A percentile compares a stretch with the other conserved stretches of the same genome.
Conservation (phyloP, 169 alveolate species). For the Plasmodium coatneyi region DNA sequence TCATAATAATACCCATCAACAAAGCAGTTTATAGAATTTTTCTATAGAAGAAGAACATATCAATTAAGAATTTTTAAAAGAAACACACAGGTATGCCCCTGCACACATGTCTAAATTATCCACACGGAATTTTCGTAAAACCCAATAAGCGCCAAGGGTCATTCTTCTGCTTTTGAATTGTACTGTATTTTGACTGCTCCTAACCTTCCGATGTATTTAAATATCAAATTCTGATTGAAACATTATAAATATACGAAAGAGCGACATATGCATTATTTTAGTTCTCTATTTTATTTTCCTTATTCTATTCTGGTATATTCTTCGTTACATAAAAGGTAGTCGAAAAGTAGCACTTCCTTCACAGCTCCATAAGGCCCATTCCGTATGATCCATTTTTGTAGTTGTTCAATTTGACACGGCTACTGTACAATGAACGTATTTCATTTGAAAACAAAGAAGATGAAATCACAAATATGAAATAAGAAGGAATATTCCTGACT, state of each 20-base stretch:
- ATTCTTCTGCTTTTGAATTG: not conserved
- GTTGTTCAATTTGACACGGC: not conserved
- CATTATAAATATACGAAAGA: not conserved
- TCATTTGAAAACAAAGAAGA: not conserved
- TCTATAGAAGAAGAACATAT: not conserved
- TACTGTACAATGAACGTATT: not conserved
- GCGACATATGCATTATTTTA: not conserved
- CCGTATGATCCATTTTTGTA: not conserved
- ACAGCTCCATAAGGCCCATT: conserved; percentile 61
- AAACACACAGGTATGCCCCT: not conserved
- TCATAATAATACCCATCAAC: not conserved
- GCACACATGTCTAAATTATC: not conserved
- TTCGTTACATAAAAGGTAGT: conserved; percentile 70
- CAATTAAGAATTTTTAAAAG: not conserved
- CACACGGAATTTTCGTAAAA: not conserved
- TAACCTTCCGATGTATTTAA: not conserved
- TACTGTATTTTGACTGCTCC: not conserved
- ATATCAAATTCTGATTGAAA: not conserved
- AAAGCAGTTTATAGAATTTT: not conserved
- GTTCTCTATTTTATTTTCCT: not conserved
- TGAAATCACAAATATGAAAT: not conserved
- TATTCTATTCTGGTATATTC: conserved; percentile 52
- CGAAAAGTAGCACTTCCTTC: conserved; percentile 76
- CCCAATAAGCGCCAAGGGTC: not conserved
- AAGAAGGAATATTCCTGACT: not conserved